Percentiles rank a stretch among this genome's conserved stretches.
Conservation (phyloP, 805 yeast species). For the Metschnikowia similis region DNA sequence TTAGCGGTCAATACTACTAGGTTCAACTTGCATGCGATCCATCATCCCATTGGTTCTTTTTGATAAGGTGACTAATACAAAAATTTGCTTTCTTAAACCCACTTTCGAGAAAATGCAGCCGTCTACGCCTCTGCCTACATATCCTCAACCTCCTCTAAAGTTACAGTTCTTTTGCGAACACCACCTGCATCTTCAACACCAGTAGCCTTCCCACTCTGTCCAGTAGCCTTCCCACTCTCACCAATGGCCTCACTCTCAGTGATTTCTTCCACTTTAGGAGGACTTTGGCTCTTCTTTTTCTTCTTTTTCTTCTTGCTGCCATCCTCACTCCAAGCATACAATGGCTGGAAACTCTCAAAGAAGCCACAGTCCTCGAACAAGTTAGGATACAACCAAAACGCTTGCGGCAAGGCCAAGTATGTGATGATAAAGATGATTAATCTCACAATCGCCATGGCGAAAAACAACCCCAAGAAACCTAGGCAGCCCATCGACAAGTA, state of each 20-base stretch:
- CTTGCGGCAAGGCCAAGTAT: constrained; percentile 55
- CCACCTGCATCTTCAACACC: constrained; percentile 14
- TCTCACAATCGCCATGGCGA: constrained; percentile 75
- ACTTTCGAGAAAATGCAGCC: neutral
- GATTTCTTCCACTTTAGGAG: constrained; percentile 7
- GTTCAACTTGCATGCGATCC: neutral
- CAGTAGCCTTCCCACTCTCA: constrained; percentile 13
- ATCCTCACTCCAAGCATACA: constrained; percentile 75
- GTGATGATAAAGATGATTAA: constrained; percentile 63
- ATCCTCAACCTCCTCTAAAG: constrained; percentile 40
- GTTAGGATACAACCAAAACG: constrained; percentile 96
- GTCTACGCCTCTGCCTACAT: constrained; percentile 5
- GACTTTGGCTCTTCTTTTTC: constrained; percentile 14
- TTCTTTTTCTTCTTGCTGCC: constrained; percentile 25
- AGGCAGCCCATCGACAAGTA: constrained; percentile 75
- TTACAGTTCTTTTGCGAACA: constrained; percentile 30
- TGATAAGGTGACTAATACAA: neutral
- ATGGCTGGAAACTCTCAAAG: constrained; percentile 83
- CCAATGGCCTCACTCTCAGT: constrained; percentile 6
- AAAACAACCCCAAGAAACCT: constrained; percentile 69
- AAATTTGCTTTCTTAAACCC: neutral
- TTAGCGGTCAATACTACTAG: neutral
- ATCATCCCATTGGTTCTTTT: neutral
- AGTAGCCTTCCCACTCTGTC: constrained; percentile 14
- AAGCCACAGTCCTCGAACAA: constrained; percentile 94